Evolutionary conservation across 1,284 basidiomycete species (phyloP).

Genomic region (Cerioporus squamosus): DNA sequence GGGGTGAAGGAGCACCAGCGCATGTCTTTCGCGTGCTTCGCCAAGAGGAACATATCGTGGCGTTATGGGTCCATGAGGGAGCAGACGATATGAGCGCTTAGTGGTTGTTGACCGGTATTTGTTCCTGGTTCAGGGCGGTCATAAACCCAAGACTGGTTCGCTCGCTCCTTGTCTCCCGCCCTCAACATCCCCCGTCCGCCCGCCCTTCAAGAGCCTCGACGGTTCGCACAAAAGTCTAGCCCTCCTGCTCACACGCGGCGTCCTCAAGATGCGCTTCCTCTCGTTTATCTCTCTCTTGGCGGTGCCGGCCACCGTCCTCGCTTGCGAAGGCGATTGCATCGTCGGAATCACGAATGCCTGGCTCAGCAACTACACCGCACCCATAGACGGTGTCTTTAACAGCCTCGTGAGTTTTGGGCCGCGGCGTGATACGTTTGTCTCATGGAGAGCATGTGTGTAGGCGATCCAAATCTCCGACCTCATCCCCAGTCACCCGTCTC

Average conservation of each 20-base stretch:
- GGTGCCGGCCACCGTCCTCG: conserved; percentile 44
- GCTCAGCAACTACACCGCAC: conserved; percentile 50
- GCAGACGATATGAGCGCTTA: background rate
- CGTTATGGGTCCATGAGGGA: conserved; percentile 5
- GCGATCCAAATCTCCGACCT: conserved; percentile 40
- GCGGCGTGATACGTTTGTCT: background rate
- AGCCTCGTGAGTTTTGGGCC: conserved; percentile 42
- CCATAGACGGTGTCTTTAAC: conserved; percentile 41
- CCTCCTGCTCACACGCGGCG: background rate
- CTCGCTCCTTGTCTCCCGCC: conserved; percentile 6
- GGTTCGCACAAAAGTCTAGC: conserved; percentile 4
- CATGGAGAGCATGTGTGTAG: conserved; percentile 29
- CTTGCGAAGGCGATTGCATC: conserved; percentile 76
- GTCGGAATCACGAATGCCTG: conserved; percentile 58
- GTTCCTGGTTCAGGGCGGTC: background rate
- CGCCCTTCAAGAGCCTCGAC: conserved; percentile 8
- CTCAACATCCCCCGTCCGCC: background rate
- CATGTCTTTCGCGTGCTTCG: background rate
- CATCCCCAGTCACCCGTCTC: conserved; percentile 38
- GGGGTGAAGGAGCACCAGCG: background rate
- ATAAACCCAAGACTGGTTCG: background rate
- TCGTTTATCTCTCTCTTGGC: conserved; percentile 29
- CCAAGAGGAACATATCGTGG: background rate
- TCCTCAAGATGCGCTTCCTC: conserved; percentile 23
- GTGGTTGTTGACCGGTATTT: conserved; percentile 7